phyloP scores from a whole-genome alignment of 2,329 filamentous ascomycete genomes.

The Cladophialophora bantiana region DNA sequence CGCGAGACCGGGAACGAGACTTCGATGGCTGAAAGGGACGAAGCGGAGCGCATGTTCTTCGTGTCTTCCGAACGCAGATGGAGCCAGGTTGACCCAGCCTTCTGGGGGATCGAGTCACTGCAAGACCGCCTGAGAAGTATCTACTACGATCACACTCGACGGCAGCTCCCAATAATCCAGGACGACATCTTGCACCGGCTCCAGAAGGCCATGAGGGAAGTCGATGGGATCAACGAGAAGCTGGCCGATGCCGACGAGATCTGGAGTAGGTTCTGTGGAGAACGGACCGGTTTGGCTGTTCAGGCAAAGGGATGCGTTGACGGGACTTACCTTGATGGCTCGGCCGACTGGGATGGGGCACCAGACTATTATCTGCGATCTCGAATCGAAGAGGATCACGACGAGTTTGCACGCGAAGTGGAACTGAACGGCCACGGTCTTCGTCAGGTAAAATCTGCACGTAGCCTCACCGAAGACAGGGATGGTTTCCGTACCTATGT shows the following conservation, averaged over 20 bases:
- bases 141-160: conserved; percentile 20
- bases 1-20: conserved; percentile 23
- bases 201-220: conserved; percentile 14
- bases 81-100: conserved; percentile 8
- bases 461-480: conserved; percentile 21
- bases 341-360: conserved; percentile 12
- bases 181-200: conserved; percentile 12
- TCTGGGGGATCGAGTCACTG: conserved; percentile 21
- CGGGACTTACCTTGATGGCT: conserved; percentile 16
- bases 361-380: conserved; percentile 19
- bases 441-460: background rate
- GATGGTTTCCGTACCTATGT: conserved; percentile 15
- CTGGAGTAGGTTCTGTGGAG: conserved; percentile 10
- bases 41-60: conserved; percentile 20
- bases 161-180: conserved; percentile 16
- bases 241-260: conserved; percentile 16
- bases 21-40: conserved; percentile 9
- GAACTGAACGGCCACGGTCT: conserved; percentile 20
- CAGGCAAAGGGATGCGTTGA: conserved; percentile 19
- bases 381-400: conserved; percentile 21
- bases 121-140: conserved; percentile 17
- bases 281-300: conserved; percentile 10
- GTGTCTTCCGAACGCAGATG: conserved; percentile 6
- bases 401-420: conserved; percentile 20
- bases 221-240: conserved; percentile 14